Base-by-base conservation (phyloP, 805 yeast genomes). In the Candida vaughaniae region DNA sequence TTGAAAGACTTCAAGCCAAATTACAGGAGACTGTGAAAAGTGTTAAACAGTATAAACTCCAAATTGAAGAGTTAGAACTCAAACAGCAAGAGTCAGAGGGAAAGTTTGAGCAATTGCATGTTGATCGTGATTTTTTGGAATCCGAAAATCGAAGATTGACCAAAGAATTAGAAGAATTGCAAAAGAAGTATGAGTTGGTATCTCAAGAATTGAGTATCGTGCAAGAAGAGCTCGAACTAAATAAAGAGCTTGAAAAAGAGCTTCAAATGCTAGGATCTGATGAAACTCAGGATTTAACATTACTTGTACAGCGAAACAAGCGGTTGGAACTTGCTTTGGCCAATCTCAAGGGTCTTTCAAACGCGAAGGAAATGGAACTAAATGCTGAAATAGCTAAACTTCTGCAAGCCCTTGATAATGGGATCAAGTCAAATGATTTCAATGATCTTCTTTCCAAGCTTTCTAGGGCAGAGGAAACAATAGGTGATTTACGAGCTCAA, bases 1-100 rank as follows among this genome's bases (percentile, higher is more conserved):
- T 78, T 2, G 55, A 62, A 2, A 64, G 55, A 29, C 58, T 80
- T 12, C 82, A 78, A 42, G 47, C 48, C 5, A 78, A 78, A 44
- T 51, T 78, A 1, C 64, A 65, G 29, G 39, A 25, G 5, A 53
- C 66, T 4, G 49, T 55, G n/a, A 38, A 39, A 17, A 66, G 62
- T 15, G 43, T 59, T 8, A 44, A 40, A 16, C 30, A 32, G 8
- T 50, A 60, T 36, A 52, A 48, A 31, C 36, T 32, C 9, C 42
- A 48, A 6, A 40, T 63, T 1, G 36, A 35, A 1, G 29, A 29
- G 2, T 43, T 63, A 6, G 44, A 50, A 14, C 15, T 26, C 1
- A 40, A 49, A 10, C 15, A 16, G 19, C 23, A 38, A 20, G 36
- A 30, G 5, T 10, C 39, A 19, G 45, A 42, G 12, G n/a, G 34